A percentile compares a stretch with the other conserved stretches of the same genome.
These are phyloP conservation scores for Alternaria postmessia DNA, from an alignment of 2,329 filamentous ascomycete genomes.

Conservation along the genomic window DNA sequence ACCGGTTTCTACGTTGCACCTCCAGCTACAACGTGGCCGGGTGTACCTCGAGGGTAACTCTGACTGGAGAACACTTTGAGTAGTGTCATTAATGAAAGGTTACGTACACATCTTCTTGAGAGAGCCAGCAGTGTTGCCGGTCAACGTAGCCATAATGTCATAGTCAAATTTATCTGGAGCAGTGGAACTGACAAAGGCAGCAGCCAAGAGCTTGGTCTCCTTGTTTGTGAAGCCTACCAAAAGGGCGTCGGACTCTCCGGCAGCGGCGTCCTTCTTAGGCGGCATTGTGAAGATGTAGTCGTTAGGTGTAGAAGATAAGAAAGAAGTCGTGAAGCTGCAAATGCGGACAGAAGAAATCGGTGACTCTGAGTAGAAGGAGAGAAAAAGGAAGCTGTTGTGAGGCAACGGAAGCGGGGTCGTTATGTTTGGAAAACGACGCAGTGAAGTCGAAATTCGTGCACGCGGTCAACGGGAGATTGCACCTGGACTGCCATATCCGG, in stretches of 20 bases:
- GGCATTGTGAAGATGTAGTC: conserved; percentile 26
- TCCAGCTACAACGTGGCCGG: too few species aligned
- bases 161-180: conserved; percentile 46
- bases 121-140: conserved; percentile 39
- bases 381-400: neutral
- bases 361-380: neutral
- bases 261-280: conserved; percentile 33
- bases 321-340: neutral
- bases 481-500: conserved; percentile 4
- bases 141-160: conserved; percentile 37
- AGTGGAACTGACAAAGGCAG: conserved; percentile 38
- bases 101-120: conserved; percentile 44
- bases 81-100: neutral
- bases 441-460: conserved; percentile 17
- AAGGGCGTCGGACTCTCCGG: conserved; percentile 6
- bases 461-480: neutral
- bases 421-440: conserved; percentile 2
- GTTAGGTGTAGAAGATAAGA: neutral
- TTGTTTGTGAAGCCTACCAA: conserved; percentile 33
- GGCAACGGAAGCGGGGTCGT: conserved; percentile 5
- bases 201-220: conserved; percentile 42
- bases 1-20: too few species aligned
- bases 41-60: neutral
- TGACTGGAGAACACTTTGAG: neutral
- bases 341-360: neutral